phyloP scores from a whole-genome alignment of 306 rosid genomes.

The Rosa persica region DNA sequence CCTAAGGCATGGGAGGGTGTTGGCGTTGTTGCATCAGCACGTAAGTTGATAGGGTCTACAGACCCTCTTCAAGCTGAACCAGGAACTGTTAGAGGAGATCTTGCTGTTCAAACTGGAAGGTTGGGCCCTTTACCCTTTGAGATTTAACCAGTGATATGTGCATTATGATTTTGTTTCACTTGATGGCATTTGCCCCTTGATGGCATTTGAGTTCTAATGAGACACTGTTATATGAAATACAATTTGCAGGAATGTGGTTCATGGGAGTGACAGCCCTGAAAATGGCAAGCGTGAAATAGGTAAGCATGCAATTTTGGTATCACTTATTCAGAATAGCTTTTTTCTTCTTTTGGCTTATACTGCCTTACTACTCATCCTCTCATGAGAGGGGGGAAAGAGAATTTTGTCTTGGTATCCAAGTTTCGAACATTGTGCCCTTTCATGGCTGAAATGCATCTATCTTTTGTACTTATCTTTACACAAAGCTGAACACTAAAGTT shows the following conservation, averaged over 20 bases:
- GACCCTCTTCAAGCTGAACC: slow-evolving; percentile 97
- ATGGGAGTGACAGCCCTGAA: slow-evolving; percentile 99
- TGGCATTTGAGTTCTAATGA: slow-evolving; percentile 17
- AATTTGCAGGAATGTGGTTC: slow-evolving; percentile 77
- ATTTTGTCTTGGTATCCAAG: not conserved
- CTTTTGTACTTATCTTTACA: not conserved
- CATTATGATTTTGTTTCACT: not conserved
- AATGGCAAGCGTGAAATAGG: slow-evolving; percentile 94
- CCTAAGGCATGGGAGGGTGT: slow-evolving; percentile 98
- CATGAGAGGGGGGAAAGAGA: not conserved
- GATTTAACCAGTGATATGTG: slow-evolving; percentile 14
- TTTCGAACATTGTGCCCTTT: not conserved
- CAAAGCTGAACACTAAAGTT: not conserved
- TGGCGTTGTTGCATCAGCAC: slow-evolving; percentile 90
- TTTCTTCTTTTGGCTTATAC: not conserved
- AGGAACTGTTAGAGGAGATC: slow-evolving; percentile 97
- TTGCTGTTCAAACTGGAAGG: slow-evolving; percentile 93
- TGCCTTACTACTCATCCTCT: not conserved
- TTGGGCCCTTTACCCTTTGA: slow-evolving; percentile 32
- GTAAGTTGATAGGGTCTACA: slow-evolving; percentile 91
- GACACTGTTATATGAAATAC: slow-evolving; percentile 25
- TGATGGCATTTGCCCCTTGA: slow-evolving; percentile 11
- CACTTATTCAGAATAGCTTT: not conserved
- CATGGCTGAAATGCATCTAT: not conserved
- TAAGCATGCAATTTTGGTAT: slow-evolving; percentile 17